Evolutionary conservation across 73 alveolate species (phyloP).

Genomic region (Paramecium octaurelia): DNA sequence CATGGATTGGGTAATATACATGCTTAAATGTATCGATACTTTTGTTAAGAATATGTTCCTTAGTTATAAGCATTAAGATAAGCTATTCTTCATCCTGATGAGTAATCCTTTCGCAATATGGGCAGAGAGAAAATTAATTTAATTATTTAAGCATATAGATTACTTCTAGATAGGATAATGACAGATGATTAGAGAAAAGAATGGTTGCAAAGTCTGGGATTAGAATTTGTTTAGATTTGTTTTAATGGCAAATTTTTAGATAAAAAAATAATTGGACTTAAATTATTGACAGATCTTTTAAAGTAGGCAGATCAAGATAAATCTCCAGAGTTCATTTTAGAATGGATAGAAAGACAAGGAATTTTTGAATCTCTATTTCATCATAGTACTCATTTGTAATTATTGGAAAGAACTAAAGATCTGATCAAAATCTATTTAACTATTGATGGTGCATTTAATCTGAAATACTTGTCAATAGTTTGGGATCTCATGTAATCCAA

Average conservation of each 20-base stretch:
- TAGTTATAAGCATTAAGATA: neutral
- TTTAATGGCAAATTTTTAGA: slow-evolving; percentile 16
- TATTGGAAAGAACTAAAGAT: slow-evolving; percentile 14
- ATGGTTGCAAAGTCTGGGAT: neutral
- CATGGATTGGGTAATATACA: neutral
- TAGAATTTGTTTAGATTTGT: neutral
- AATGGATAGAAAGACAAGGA: neutral
- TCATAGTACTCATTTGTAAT: slow-evolving; percentile 16
- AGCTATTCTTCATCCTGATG: neutral
- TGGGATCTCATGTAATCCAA: neutral
- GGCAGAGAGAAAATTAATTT: neutral
- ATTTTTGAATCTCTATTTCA: neutral
- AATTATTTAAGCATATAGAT: neutral
- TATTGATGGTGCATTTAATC: neutral
- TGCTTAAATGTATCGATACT: neutral
- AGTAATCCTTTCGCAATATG: neutral
- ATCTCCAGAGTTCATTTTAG: neutral
- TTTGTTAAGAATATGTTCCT: neutral
- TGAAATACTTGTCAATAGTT: neutral
- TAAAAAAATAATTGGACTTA: neutral
- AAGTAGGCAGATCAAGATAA: neutral
- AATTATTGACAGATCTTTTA: neutral
- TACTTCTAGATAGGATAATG: neutral
- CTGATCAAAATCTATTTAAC: neutral
- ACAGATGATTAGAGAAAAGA: neutral